phyloP scores from a whole-genome alignment of 192 early-diverging fungal species.

The Backusella circina region DNA sequence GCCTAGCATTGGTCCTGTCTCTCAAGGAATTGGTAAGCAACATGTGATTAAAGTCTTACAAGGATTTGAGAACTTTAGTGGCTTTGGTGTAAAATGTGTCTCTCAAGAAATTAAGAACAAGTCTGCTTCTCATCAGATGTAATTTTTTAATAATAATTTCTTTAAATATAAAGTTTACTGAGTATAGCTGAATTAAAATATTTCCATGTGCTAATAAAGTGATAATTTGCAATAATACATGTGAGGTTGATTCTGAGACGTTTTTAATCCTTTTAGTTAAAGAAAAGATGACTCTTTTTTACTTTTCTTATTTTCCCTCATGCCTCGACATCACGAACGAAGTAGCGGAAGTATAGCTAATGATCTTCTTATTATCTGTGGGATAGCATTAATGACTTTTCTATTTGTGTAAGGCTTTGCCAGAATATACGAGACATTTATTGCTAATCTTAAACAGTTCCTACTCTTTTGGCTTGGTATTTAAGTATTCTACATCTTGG shows the following conservation, averaged over 20 bases:
- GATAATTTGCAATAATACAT: too few relatives aligned
- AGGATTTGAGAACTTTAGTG: conserved; percentile 1
- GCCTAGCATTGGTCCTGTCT: background rate
- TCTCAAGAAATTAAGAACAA: background rate
- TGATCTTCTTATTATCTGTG: background rate
- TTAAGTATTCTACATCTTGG: background rate
- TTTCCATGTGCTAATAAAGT: background rate
- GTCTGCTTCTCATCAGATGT: background rate
- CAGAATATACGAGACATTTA: background rate
- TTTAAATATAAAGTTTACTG: background rate
- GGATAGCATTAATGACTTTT: conserved; percentile 2
- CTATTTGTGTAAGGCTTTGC: background rate
- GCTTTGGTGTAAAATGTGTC: background rate
- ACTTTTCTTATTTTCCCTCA: background rate
- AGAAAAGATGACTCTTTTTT: background rate
- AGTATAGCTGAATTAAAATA: too few relatives aligned
- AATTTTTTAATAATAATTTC: background rate
- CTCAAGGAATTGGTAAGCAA: background rate
- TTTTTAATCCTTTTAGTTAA: background rate
- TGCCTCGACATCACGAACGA: background rate
- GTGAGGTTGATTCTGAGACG: background rate
- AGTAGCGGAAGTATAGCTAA: background rate
- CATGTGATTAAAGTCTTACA: background rate
- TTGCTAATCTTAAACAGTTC: background rate
- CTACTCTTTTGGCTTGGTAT: conserved; percentile 8